These are phyloP conservation scores for Fonsecaea erecta DNA, from an alignment of 2,329 filamentous ascomycete species.

Conservation along the genomic window DNA sequence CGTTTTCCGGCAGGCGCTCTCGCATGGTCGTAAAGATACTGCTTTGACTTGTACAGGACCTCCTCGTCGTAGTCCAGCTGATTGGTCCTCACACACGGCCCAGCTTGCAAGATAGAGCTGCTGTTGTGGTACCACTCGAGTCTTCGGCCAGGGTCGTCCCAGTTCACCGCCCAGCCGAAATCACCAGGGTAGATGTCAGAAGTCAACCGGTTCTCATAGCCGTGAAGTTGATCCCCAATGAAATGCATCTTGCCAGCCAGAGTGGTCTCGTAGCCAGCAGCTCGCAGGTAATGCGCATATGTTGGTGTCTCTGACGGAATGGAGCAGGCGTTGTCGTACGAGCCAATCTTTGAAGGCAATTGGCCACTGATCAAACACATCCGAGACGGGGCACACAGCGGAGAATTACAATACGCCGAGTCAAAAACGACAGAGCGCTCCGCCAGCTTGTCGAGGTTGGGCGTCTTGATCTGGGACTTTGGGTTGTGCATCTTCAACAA, in stretches of 20 bases:
- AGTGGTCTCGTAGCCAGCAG: slow-evolving; percentile 84
- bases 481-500: slow-evolving; percentile 91
- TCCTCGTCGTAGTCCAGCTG: slow-evolving; percentile 96
- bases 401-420: slow-evolving; percentile 91
- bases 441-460: slow-evolving; percentile 83
- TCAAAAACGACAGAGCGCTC: slow-evolving; percentile 85
- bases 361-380: slow-evolving; percentile 95
- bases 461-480: slow-evolving; percentile 87
- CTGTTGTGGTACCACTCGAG: slow-evolving; percentile 98
- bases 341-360: slow-evolving; percentile 86
- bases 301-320: slow-evolving; percentile 84
- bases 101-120: slow-evolving; percentile 88
- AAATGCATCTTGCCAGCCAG: slow-evolving; percentile 98
- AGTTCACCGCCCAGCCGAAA: slow-evolving; percentile 93
- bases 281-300: slow-evolving; percentile 87
- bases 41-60: slow-evolving; percentile 87
- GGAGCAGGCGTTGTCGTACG: slow-evolving; percentile 88
- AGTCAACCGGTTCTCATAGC: slow-evolving; percentile 90
- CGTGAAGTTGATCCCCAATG: slow-evolving; percentile 90
- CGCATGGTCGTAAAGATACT: slow-evolving; percentile 89
- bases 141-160: slow-evolving; percentile 79
- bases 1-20: slow-evolving; percentile 71
- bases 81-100: slow-evolving; percentile 86
- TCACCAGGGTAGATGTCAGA: slow-evolving; percentile 94
- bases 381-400: slow-evolving; percentile 87